Evolutionary conservation across 768 basidiomycete genomes (phyloP).

Genomic region (Boletus barrowsii): DNA sequence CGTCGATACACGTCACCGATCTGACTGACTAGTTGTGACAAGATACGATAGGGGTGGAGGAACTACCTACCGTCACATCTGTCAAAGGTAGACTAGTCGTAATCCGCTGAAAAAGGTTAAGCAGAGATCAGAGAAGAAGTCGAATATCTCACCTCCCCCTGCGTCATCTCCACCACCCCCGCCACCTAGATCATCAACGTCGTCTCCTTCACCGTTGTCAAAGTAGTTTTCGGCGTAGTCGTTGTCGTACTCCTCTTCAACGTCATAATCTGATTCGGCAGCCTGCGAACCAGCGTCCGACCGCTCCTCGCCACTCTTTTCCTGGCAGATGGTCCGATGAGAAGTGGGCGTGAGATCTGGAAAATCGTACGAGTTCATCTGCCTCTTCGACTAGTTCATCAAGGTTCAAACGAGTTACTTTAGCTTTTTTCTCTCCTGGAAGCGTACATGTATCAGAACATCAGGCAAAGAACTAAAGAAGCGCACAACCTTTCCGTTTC

Average conservation of each 20-base stretch:
- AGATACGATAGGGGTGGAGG: background rate
- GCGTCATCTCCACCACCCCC: constrained; percentile 65
- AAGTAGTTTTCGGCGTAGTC: constrained; percentile 92
- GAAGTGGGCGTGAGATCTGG: background rate
- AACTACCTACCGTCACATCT: constrained; percentile 3
- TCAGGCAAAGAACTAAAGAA: background rate
- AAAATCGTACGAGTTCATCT: constrained; percentile 48
- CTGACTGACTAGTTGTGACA: background rate
- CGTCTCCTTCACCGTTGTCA: constrained; percentile 83
- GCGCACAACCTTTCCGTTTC: constrained; percentile 48
- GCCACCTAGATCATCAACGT: constrained; percentile 73
- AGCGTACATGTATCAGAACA: background rate
- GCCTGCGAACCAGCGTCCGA: constrained; percentile 67
- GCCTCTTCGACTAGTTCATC: constrained; percentile 67
- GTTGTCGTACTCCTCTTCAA: constrained; percentile 88
- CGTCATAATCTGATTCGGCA: constrained; percentile 74
- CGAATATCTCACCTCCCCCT: constrained; percentile 44
- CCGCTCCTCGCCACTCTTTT: constrained; percentile 67
- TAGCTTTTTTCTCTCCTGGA: constrained; percentile 30
- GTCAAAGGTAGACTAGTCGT: constrained; percentile 21
- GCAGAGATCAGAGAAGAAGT: background rate
- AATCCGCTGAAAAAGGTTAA: constrained; percentile 15
- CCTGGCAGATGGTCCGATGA: constrained; percentile 34
- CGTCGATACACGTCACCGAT: background rate
- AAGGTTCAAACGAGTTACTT: constrained; percentile 51